phyloP scores from a whole-genome alignment of 345 rosid genomes.

The Erucastrum elatum region DNA sequence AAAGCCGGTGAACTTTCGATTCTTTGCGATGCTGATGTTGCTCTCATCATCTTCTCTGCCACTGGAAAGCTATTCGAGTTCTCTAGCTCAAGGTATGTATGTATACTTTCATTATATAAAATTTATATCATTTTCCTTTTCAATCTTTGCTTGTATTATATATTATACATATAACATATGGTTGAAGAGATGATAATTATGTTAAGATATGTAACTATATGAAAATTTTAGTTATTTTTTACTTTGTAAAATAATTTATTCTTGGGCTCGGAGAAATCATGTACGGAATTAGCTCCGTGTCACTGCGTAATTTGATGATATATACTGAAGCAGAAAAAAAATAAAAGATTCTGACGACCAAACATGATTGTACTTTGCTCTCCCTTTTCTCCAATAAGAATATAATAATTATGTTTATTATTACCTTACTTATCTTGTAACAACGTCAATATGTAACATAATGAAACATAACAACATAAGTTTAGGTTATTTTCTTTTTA shows the following conservation, averaged over 20 bases:
- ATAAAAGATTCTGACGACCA: slow-evolving; percentile 6
- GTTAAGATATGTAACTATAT: background rate
- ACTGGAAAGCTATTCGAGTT: slow-evolving; percentile 67
- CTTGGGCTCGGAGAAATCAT: background rate
- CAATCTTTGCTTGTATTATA: background rate
- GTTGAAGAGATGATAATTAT: background rate
- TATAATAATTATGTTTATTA: background rate
- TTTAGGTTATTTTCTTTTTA: background rate
- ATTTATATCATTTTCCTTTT: background rate
- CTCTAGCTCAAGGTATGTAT: slow-evolving; percentile 53
- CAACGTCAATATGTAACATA: background rate
- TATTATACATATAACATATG: background rate
- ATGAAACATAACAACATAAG: slow-evolving; percentile 3
- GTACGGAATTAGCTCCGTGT: slow-evolving; percentile 7
- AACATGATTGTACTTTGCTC: slow-evolving; percentile 19
- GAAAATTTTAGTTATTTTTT: background rate
- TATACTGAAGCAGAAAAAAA: background rate
- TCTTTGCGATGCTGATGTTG: slow-evolving; percentile 75
- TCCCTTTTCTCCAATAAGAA: background rate
- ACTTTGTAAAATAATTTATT: background rate
- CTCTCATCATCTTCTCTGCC: slow-evolving; percentile 62
- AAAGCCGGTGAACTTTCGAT: slow-evolving; percentile 70
- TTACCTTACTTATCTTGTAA: background rate
- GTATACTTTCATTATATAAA: background rate
- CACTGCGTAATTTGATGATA: background rate